Conservation (phyloP, 768 basidiomycete genomes). For the Termitomyces sp. region DNA sequence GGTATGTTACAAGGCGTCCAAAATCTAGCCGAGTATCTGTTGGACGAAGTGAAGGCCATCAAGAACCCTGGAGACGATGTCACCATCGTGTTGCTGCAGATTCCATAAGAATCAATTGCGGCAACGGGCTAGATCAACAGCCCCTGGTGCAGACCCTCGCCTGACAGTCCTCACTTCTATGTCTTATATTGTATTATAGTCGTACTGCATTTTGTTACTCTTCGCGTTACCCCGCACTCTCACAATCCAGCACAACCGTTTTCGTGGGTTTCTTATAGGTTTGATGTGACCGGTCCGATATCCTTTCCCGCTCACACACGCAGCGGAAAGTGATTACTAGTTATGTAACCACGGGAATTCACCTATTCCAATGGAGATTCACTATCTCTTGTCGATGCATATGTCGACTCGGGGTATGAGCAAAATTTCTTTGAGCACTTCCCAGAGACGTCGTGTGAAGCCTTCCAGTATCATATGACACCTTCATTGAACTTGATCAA, state of each 20-base stretch:
- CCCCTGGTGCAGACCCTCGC: neutral
- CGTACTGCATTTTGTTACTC: neutral
- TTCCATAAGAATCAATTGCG: neutral
- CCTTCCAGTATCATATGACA: neutral
- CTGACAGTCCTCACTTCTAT: neutral
- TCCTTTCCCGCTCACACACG: neutral
- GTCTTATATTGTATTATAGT: neutral
- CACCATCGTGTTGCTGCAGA: slow-evolving; percentile 26
- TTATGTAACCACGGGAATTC: neutral
- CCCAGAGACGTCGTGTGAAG: neutral
- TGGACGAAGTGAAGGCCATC: slow-evolving; percentile 18
- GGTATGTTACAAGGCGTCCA: slow-evolving; percentile 16
- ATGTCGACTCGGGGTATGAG: neutral
- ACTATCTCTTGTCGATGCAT: neutral
- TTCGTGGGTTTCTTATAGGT: neutral
- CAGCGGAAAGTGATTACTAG: neutral
- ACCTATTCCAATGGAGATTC: neutral
- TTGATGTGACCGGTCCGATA: neutral
- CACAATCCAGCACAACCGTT: too few species aligned
- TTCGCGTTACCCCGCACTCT: neutral
- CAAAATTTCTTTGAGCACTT: too few species aligned
- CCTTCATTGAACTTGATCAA: neutral
- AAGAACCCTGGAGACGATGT: slow-evolving; percentile 30
- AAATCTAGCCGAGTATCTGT: slow-evolving; percentile 25
- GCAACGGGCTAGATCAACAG: neutral